Evolutionary conservation across 495 filamentous ascomycete species (phyloP).

Genomic region (Tuber microsphaerosporum): DNA sequence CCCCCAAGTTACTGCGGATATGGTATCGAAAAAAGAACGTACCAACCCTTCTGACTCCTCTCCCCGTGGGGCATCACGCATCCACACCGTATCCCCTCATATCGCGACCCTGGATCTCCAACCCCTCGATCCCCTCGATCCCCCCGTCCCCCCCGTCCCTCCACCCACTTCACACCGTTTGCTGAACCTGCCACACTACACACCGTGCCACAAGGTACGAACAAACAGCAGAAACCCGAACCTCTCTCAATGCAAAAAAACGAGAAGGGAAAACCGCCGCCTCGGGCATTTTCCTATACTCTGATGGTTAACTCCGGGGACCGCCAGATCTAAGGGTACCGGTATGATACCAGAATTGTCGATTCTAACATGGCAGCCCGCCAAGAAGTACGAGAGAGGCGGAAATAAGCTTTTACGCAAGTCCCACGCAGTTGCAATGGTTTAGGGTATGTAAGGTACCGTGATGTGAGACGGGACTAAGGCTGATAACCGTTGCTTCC

Average conservation of each 20-base stretch:
- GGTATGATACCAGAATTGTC: not conserved
- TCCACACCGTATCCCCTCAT: not conserved
- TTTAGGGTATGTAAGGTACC: not conserved
- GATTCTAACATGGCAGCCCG: not conserved
- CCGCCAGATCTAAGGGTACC: not conserved
- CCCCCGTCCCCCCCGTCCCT: not conserved
- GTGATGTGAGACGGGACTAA: not conserved
- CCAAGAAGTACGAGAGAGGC: not conserved
- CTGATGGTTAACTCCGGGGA: not conserved
- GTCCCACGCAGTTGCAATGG: not conserved
- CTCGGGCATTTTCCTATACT: not conserved
- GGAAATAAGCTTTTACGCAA: not conserved
- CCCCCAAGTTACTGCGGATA: not conserved
- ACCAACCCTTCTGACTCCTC: not conserved
- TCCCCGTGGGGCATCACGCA: not conserved
- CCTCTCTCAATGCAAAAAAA: not conserved
- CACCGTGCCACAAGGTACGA: not conserved
- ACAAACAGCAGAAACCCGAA: not conserved
- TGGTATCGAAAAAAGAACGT: not conserved
- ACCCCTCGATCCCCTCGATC: not conserved
- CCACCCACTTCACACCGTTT: not conserved
- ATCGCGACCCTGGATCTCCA: not conserved
- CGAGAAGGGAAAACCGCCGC: not conserved
- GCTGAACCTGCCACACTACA: not conserved
- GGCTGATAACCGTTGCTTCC: not conserved